Base-by-base conservation (phyloP, 192 early-diverging fungal genomes). In the Geosiphon pyriformis region DNA sequence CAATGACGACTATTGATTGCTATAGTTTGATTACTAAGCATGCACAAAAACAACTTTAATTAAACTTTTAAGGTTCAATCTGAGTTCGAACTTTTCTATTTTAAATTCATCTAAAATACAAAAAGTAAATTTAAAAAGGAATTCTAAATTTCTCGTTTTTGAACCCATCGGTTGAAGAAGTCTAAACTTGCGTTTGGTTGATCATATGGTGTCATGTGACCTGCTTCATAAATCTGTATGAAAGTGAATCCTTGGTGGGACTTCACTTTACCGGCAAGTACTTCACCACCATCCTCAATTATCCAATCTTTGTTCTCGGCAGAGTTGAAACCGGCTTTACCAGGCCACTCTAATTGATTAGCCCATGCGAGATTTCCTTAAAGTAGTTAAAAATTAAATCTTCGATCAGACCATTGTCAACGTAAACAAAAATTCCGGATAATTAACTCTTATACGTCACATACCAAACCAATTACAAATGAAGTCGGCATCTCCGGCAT, bases 141-240 rank as follows among this genome's bases (percentile, higher is more conserved):
- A 15, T 6, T 42, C 15, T 23, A 55, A 0, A 55, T 20, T 29
- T 55, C 27, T 55, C 53, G 2, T 1, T 55, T 12, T 29, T 55
- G 53, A 46, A 94, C 69, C 93, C 93, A 98, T 54, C 77, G 76
- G 79, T 92, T 94, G 67, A 98, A 83, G 83, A 98, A 88, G 77
- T 93, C 93, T 29, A 88, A 74, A 46, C 85, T 81, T 70, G 81
- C 83, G 62, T 79, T 82, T 54, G 92, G 90, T 80, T 94, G 90
- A 76, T 98, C 95, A 71, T 94, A 93, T n/a, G 95, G 95, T 4
- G 82, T 83, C 92, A 94, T 94, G 56, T 94, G 92, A 2, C 96
- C 93, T 49, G 90, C 93, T 61, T 85, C 89, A 76, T 85, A 94
- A 15, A 92, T 83, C 22, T 87, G 84, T 60, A 99, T 74, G 80